These are phyloP conservation scores for Lodderomyces theae DNA, from an alignment of 1,139 yeast species.

Conservation along the genomic window DNA sequence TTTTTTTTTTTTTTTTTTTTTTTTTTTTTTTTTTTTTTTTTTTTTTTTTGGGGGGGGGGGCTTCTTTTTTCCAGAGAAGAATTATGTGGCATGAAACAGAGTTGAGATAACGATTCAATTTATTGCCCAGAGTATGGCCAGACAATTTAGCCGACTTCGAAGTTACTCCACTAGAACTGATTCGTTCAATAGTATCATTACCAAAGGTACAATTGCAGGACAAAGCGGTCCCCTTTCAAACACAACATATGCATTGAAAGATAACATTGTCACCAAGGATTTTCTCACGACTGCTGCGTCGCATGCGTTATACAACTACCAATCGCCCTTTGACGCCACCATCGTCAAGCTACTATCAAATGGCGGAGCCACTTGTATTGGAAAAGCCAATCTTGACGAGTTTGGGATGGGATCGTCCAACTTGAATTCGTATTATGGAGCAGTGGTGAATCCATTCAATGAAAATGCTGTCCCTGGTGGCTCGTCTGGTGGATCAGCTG, in stretches of 20 bases:
- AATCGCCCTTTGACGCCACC: constrained; percentile 82
- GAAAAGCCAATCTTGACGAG: constrained; percentile 94
- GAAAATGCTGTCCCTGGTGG: constrained; percentile 69
- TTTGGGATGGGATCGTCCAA: constrained; percentile 93
- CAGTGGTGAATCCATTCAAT: constrained; percentile 62
- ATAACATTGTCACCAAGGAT: constrained; percentile 67
- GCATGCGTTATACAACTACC: constrained; percentile 51
- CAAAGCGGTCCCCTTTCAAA: constrained; percentile 9
- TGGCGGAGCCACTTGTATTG: constrained; percentile 57
- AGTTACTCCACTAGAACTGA: constrained; percentile 2
- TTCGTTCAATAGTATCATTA: constrained; percentile 12
- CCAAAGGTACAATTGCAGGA: constrained; percentile 2
- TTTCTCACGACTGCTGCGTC: constrained; percentile 80
- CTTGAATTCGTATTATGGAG: constrained; percentile 60
- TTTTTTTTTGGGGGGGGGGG: no score
- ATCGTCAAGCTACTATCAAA: constrained; percentile 52
- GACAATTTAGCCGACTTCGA: not conserved
- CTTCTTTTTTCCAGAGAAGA: no score
- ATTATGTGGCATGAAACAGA: no score
- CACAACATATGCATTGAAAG: constrained; percentile 46
- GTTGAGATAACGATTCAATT: no score
- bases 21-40: no score
- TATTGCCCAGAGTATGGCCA: no score
- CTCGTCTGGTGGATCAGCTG: constrained; percentile 95
- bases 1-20: no score